Evolutionary conservation across 78 protist genomes (phyloP), one percentile per base, ranked within the genome.

Genomic region (Chrysochromulina parva): DNA sequence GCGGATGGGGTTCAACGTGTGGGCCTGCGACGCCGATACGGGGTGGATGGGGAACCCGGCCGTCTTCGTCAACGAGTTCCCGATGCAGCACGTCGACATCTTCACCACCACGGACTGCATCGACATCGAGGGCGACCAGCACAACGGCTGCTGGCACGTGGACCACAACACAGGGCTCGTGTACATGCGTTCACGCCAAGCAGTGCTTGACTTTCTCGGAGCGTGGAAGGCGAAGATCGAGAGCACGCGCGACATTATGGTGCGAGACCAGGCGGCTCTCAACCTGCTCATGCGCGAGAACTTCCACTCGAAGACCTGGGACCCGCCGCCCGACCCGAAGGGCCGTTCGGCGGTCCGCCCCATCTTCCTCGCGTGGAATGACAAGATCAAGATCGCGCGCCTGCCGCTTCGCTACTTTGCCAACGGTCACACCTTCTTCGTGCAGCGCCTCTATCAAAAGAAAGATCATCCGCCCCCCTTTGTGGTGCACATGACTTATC

Each of bases 1-100:
- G 38, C 2, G 13, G 13, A 6, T 38, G 14, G 82, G 82, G 3
- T 74, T 74, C 82, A 74, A 74, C 82, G 82, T 74, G 26, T 74
- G 82, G 82, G 82, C 82, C 26, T 74, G 82, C 55, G 82, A 74
- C 82, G 82, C 82, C n/a, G 82, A 74, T 24, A 74, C 82, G 20
- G 82, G 38, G 3, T 74, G 82, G 82, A 74, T 74, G 82, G 57
- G 14, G 16, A 22, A 74, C 82, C 82, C 82, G 28, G 53, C 82
- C 3, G 24, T 17, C 26, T 74, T 74, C 24, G 55, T 48, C 26
- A 74, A 48, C 55, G 82, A 74, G 82, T 74, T 48, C 82, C 82
- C 82, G 16, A 74, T 74, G 82, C 82, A 74, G 24, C 48, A 74
- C 11, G 82, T 16, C 16, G 82, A 74, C 55, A 74, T 74, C 11